Base-by-base conservation (phyloP, 352 stramenopile genomes). In the Pseudoperonospora humuli region DNA sequence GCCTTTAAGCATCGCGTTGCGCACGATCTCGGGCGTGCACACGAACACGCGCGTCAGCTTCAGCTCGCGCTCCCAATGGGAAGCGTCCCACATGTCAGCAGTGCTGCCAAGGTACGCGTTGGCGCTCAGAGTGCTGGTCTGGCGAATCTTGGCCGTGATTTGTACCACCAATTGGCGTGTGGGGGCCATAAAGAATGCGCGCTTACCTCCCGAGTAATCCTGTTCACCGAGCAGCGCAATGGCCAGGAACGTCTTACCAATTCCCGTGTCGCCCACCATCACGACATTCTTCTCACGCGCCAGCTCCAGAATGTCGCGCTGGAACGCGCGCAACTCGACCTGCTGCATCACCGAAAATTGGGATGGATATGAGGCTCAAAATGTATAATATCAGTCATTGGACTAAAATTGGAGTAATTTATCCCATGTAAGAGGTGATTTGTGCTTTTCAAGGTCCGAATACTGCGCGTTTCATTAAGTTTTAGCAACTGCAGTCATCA, bases 21-120 rank as follows among this genome's bases (percentile, higher is more conserved):
- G 75, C 34, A 94, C 61, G 35, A 93, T 79, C 61, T 90, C 80
- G 14, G 85, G 85, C 21, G 85, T 96, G 54, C 76, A 90, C 48
- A 95, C 83, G 31, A 94, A 67, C 49, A 96, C 83, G 26, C 67
- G 61, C 41, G 54, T 82, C 33, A 74, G 29, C 7, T 49, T 41
- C 17, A 92, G 53, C 50, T 88, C 75, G 14, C 53, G 50, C 31
- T 52, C 50, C 80, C 80, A 92, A 35, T 86, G 62, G 7, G 45
- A 36, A 6, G 57, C 59, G 46, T 84, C 71, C 80, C 80, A 92
- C 9, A 83, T 52, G 10, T 90, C 77, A 5, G 46, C 47, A 54
- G 48, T 34, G 42, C 51, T 26, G 0, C 77, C 75, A 32, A 61
- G 85, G 45, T 75, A 87, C 29, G 75, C 47, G 31, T 68, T 64